Percentiles rank a stretch among this genome's conserved stretches.
phyloP scores from a whole-genome alignment of 73 alveolate genomes.

The Symbiodinium natans region DNA sequence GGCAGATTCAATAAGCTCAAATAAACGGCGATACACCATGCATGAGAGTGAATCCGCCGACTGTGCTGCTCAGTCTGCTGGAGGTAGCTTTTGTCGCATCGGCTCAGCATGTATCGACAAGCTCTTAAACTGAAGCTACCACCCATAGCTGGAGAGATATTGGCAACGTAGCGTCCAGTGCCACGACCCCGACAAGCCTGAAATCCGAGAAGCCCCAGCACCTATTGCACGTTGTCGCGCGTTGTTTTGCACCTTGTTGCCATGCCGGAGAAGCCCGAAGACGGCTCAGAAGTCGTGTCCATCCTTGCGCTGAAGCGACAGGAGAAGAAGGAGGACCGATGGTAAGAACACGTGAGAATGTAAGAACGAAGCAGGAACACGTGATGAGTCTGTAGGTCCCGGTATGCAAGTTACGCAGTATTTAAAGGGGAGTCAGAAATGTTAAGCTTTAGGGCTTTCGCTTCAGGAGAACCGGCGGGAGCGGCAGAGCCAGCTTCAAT shows the following conservation, averaged over 20 bases:
- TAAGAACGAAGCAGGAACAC: too few species aligned
- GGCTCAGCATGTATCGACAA: background rate
- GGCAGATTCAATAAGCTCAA: too few species aligned
- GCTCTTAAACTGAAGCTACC: background rate
- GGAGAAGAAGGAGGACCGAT: conserved; percentile 55
- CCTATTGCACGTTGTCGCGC: too few species aligned
- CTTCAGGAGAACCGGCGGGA: conserved; percentile 76
- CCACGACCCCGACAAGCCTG: background rate
- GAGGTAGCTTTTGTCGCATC: background rate
- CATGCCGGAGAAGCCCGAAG: conserved; percentile 61
- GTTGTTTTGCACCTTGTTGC: too few species aligned
- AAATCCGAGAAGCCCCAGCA: too few species aligned
- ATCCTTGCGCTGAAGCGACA: conserved; percentile 59
- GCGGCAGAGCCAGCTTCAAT: conserved; percentile 71
- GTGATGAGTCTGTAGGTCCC: too few species aligned
- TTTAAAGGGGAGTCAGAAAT: too few species aligned
- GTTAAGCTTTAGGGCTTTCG: too few species aligned
- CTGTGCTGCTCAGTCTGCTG: background rate
- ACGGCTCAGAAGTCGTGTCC: background rate
- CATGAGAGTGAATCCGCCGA: too few species aligned
- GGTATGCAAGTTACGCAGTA: too few species aligned
- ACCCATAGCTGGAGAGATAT: background rate
- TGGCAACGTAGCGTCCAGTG: background rate
- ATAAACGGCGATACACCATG: too few species aligned
- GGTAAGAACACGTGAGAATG: too few species aligned